Evolutionary conservation across 2,329 filamentous ascomycete genomes (phyloP).

Genomic region (Fusarium sp.): DNA sequence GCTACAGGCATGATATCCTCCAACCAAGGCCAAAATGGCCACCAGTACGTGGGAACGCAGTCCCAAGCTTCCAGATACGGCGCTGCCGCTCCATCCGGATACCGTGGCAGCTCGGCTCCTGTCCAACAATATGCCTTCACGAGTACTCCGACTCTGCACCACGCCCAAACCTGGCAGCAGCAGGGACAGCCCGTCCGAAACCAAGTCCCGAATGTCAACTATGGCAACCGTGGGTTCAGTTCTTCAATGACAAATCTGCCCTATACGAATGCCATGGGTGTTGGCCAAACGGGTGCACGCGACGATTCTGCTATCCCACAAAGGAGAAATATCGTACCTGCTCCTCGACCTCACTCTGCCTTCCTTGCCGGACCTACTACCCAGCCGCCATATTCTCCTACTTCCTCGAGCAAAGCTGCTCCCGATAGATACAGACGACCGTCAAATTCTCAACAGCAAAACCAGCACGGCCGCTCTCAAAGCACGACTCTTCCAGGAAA

Average conservation of each 20-base stretch:
- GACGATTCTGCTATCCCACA: slow-evolving; percentile 61
- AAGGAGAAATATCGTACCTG: slow-evolving; percentile 52
- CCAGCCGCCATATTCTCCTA: slow-evolving; percentile 58
- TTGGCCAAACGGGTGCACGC: slow-evolving; percentile 54
- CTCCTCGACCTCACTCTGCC: slow-evolving; percentile 55
- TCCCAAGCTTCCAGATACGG: slow-evolving; percentile 47
- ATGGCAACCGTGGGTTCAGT: slow-evolving; percentile 48
- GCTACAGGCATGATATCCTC: slow-evolving; percentile 56
- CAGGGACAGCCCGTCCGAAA: slow-evolving; percentile 34
- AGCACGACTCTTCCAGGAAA: slow-evolving; percentile 46
- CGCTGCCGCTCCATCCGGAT: slow-evolving; percentile 55
- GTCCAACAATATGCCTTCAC: slow-evolving; percentile 82
- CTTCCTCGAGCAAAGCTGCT: slow-evolving; percentile 57
- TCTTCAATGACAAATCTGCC: slow-evolving; percentile 53
- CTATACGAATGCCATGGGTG: slow-evolving; percentile 49
- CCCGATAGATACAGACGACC: slow-evolving; percentile 78
- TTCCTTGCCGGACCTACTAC: slow-evolving; percentile 52
- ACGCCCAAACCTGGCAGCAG: slow-evolving; percentile 61
- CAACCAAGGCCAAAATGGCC: slow-evolving; percentile 58
- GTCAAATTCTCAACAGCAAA: slow-evolving; percentile 49
- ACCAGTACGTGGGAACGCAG: slow-evolving; percentile 57
- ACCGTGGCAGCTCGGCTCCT: slow-evolving; percentile 64
- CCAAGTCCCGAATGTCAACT: slow-evolving; percentile 41
- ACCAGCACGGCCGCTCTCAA: slow-evolving; percentile 51
- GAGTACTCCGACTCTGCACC: slow-evolving; percentile 70